Base-by-base conservation (phyloP, 495 filamentous ascomycete genomes). In the Penicillium odoratum region DNA sequence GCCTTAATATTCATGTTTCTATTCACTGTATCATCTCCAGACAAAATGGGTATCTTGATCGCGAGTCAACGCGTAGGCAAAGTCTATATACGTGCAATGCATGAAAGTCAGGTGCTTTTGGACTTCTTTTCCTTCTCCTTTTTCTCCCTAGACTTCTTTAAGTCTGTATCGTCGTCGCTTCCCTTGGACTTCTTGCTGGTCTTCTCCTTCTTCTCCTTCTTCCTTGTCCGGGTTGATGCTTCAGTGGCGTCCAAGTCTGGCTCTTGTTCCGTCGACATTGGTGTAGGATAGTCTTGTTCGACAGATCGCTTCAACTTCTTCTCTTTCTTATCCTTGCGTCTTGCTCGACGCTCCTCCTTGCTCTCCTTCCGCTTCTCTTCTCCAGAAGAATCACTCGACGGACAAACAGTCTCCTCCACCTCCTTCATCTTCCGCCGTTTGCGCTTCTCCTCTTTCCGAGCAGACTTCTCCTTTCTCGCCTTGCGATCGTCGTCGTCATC, bases 241-340 rank as follows among this genome's bases (percentile, higher is more conserved):
- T 72, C 66, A 25, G 59, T 61, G 26, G 21, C 25, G 18, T 64
- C 60, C 28, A 51, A 30, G 18, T 68, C 67, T 7, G 48, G 53
- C 21, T 72, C 74, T 29, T 44, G 54, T 15, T 74, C 74, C 7
- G 64, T 78, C 48, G 72, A 74, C 42, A 63, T 47, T n/a, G 74
- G 73, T n/a, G 73, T 76, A 25, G 74, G 72, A 58, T 76, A 78
- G 34, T 72, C 67, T 10, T 68, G 70, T 43, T 73, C 70, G 5
- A 57, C 53, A 8, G 54, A 18, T 57, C 60, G 69, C 61, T 65
- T 64, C 48, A 71, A 66, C 53, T 70, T 73, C 53, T 67, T 72
- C 53, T 67, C 69, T 55, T 71, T 74, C 52, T 68, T 72, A 50
- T 66, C 68, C 51, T 59, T 46, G n/a, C 62, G 65, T 38, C 61